Percentiles rank a stretch among this genome's conserved stretches.
Evolutionary conservation across 345 rosid species (phyloP).

Genomic region (Aquilaria malaccensis): DNA sequence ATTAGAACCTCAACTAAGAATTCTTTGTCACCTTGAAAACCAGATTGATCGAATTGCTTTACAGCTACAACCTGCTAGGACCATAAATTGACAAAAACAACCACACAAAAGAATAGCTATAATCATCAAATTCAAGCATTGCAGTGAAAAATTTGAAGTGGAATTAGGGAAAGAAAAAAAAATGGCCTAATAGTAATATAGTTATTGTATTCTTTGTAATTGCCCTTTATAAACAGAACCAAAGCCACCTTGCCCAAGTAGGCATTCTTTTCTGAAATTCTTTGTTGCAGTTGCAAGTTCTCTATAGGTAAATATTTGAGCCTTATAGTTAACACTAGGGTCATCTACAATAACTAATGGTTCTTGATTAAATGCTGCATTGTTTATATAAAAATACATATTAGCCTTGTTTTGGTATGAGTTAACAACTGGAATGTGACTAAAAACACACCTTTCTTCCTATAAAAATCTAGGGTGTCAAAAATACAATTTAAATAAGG

Average conservation of each 20-base stretch:
- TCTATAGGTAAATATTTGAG: slow-evolving; percentile 36
- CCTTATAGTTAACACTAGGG: slow-evolving; percentile 2
- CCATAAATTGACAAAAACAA: slow-evolving; percentile 1
- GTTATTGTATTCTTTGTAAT: slow-evolving; percentile 43
- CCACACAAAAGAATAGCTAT: not conserved
- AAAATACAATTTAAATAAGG: not conserved
- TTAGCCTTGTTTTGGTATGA: not conserved
- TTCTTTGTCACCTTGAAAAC: slow-evolving; percentile 79
- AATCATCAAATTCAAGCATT: no score
- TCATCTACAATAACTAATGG: slow-evolving; percentile 9
- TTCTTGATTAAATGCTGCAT: slow-evolving; percentile 10
- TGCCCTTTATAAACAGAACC: slow-evolving; percentile 62
- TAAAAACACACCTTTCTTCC: not conserved
- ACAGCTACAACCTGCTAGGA: slow-evolving; percentile 54
- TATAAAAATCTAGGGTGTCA: no score
- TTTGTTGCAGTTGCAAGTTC: slow-evolving; percentile 63
- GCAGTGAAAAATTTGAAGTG: no score
- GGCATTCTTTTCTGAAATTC: slow-evolving; percentile 32
- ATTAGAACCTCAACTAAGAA: slow-evolving; percentile 82
- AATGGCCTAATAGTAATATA: slow-evolving; percentile 15
- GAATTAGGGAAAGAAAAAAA: not conserved
- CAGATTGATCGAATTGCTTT: slow-evolving; percentile 49
- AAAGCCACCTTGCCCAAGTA: slow-evolving; percentile 81
- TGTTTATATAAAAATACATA: slow-evolving; percentile 1
- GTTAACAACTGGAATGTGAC: not conserved